Evolutionary conservation across 352 stramenopile genomes (phyloP).

Genomic region (Pythium rhizo-oryzae): DNA sequence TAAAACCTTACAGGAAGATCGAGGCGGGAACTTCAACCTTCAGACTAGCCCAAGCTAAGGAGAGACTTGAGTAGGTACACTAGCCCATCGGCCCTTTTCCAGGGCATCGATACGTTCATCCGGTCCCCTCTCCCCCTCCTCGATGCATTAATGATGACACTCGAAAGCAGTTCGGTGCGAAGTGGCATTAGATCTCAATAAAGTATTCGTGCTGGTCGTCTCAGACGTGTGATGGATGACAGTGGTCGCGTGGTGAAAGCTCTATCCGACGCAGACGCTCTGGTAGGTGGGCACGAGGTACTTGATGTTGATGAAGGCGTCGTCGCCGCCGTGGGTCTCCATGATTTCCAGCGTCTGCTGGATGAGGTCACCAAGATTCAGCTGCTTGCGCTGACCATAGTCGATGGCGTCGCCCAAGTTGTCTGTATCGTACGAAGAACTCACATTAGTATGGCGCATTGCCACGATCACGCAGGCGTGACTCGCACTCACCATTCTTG

Average conservation of each 20-base stretch:
- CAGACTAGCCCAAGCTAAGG: no score
- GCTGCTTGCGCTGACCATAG: conserved; percentile 94
- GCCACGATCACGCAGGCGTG: no score
- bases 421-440: conserved; percentile 47
- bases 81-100: no score
- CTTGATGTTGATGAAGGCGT: conserved; percentile 99
- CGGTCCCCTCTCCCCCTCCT: no score
- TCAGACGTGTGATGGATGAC: not conserved
- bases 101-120: no score
- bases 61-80: no score
- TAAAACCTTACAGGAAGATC: no score
- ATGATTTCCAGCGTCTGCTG: conserved; percentile 97
- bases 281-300: conserved; percentile 98
- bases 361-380: conserved; percentile 96
- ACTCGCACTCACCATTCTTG: conserved; percentile 96
- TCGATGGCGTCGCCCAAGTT: conserved; percentile 97
- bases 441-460: no score
- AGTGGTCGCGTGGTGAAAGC: no score
- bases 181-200: not conserved
- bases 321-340: conserved; percentile 94
- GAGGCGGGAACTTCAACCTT: no score
- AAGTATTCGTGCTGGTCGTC: not conserved
- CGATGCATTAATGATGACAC: no score
- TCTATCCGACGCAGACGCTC: conserved; percentile 83
- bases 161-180: no score